These are phyloP conservation scores for Paracoccidioides brasiliensis DNA, from an alignment of 2,329 filamentous ascomycete genomes.

Conservation along the genomic window DNA sequence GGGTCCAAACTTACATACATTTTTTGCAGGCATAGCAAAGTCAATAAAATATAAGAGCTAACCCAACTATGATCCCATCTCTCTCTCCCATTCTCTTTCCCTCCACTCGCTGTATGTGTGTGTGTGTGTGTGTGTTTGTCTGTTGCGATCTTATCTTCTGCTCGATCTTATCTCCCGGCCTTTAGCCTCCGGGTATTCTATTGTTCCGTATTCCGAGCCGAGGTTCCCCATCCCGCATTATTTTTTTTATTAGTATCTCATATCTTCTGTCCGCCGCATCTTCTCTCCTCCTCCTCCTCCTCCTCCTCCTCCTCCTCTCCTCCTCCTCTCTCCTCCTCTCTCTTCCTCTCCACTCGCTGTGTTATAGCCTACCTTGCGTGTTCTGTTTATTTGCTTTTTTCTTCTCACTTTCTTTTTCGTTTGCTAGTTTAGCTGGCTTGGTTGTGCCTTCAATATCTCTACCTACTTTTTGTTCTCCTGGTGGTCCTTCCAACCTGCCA, in stretches of 20 bases:
- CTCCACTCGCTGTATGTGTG: too few relatives aligned
- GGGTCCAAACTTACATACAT: neutral
- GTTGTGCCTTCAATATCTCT: neutral
- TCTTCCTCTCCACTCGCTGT: neutral
- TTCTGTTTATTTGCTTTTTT: conserved; percentile 4
- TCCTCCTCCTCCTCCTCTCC: too few relatives aligned
- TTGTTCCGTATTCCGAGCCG: neutral
- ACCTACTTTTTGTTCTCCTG: neutral
- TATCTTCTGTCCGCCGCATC: conserved; percentile 2
- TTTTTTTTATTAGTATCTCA: neutral
- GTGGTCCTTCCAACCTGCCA: neutral
- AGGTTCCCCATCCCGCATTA: neutral
- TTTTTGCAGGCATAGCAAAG: too few relatives aligned
- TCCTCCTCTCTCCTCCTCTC: neutral
- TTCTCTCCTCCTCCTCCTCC: neutral
- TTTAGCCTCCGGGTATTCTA: neutral
- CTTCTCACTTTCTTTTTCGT: neutral
- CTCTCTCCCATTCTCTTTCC: too few relatives aligned
- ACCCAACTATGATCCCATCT: too few relatives aligned
- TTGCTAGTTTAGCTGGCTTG: neutral
- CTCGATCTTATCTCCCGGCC: neutral
- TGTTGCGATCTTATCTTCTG: neutral
- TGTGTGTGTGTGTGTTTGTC: neutral
- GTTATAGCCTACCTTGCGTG: neutral
- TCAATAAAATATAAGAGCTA: too few relatives aligned